Conservation (phyloP, 768 basidiomycete genomes). For the Hydnum rufescens region DNA sequence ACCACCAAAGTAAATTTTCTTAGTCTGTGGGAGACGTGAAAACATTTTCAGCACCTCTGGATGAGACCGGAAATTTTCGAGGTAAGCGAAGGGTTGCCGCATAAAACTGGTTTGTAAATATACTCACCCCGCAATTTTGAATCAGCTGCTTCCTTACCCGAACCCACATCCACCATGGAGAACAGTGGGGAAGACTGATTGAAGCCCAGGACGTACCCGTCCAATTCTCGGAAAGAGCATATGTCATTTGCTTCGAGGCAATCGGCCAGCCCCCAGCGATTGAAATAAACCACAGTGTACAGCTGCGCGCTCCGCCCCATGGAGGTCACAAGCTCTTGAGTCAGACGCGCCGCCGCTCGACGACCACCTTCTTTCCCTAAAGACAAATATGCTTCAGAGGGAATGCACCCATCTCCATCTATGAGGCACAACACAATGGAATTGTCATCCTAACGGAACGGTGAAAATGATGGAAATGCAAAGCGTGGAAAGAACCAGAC, state of each 20-base stretch:
- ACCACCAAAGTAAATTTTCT: slow-evolving; percentile 5
- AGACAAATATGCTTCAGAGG: neutral
- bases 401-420: neutral
- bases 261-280: slow-evolving; percentile 1
- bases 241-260: neutral
- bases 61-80: no score
- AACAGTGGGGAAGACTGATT: slow-evolving; percentile 6
- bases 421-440: neutral
- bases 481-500: neutral
- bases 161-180: slow-evolving; percentile 5
- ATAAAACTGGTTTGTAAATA: neutral
- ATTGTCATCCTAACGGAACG: neutral
- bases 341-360: slow-evolving; percentile 1
- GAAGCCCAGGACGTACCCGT: slow-evolving; percentile 5
- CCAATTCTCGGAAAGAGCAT: neutral
- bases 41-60: slow-evolving; percentile 5
- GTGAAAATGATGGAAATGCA: neutral
- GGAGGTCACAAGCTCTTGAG: neutral
- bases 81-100: no score
- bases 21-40: slow-evolving; percentile 7
- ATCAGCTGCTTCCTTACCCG: slow-evolving; percentile 8
- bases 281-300: slow-evolving; percentile 1
- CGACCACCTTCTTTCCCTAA: slow-evolving; percentile 7
- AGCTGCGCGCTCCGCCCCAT: neutral
- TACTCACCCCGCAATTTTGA: slow-evolving; percentile 5